Base-by-base conservation (phyloP, 768 basidiomycete genomes). In the Plicaturopsis crispa region DNA sequence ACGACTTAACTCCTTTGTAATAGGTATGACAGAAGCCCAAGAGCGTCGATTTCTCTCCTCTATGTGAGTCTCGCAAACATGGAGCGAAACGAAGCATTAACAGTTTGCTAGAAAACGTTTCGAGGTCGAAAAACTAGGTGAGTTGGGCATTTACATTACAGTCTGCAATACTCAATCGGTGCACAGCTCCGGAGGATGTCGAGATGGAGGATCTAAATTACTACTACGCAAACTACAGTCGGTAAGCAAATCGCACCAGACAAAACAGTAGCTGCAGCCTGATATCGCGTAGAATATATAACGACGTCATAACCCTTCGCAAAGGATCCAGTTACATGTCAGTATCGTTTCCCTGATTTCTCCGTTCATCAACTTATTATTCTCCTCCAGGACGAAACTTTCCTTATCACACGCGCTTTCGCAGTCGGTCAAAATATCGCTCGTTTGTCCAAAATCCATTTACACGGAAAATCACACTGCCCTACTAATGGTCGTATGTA, bases 201-300 rank as follows among this genome's bases (percentile, higher is more conserved):
- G 92, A 97, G 60, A 92, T 89, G 86, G 93, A 97, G 66, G 93
- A 97, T 54, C 66, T 97, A 23, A 94, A 94, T 62, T 96, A 82
- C 59, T 97, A 97, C 53, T 93, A 93, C 54, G 93, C 93, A 5
- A 91, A 92, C 52, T 97, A 97, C 55, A 93, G 90, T 56, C 79
- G 93, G 89, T 85, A n/a, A n/a, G n/a, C n/a, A n/a, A n/a, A n/a
- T n/a, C n/a, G n/a, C n/a, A n/a, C n/a, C n/a, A n/a, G n/a, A n/a
- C n/a, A n/a, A n/a, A n/a, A n/a, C n/a, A n/a, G n/a, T n/a, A n/a
- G n/a, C n/a, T n/a, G n/a, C n/a, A n/a, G n/a, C n/a, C n/a, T n/a
- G n/a, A n/a, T n/a, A n/a, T n/a, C n/a, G n/a, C n/a, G n/a, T 40
- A 80, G 89, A 51, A 96, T 96, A 53, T 97, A 93, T 62, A 97